Base-by-base conservation (phyloP, 208 protist species). In the Leishmania major region DNA sequence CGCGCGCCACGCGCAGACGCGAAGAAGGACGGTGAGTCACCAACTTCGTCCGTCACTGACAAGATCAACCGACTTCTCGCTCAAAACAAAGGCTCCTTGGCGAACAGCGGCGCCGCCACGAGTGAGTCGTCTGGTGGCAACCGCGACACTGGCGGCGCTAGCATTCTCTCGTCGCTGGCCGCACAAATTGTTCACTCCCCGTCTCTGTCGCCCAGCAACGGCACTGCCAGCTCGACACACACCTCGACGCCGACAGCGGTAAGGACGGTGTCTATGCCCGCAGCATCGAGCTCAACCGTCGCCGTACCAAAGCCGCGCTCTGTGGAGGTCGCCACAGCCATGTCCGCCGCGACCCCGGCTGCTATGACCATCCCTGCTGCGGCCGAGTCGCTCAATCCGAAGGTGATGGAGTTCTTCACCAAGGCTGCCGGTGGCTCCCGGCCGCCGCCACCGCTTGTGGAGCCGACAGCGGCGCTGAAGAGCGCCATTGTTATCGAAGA, bases 401-500 rank as follows among this genome's bases (percentile, higher is more conserved):
- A 87, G 40, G 84, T 88, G 60, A 73, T 90, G 75, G 88, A 88
- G 49, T 88, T 88, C 77, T 88, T 88, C 53, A 77, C 60, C 59
- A 88, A 75, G n/a, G 70, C 75, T 28, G 53, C 83, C n/a, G 57
- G 53, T 51, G 28, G 72, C 0, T 70, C 83, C 11, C 78, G 78
- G 10, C 67, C 78, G 19, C 83, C 83, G 0, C 78, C 77, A 37
- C 83, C 64, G 31, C 64, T 79, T 55, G 74, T 49, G 1, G 77
- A 76, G 40, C 45, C 73, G 57, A 57, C 51, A 6, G 49, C 82
- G 19, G 72, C 75, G 74, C 62, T 86, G 66, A 79, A 78, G 72
- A 60, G 70, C 17, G 78, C 82, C 17, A 60, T 82, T 35, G 71
- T 76, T 25, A 45, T 77, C 43, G 77, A 75, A 25, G 82, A 73